These are phyloP conservation scores for Leucocoprinus birnbaumii DNA, from an alignment of 768 basidiomycete species.

Conservation along the genomic window DNA sequence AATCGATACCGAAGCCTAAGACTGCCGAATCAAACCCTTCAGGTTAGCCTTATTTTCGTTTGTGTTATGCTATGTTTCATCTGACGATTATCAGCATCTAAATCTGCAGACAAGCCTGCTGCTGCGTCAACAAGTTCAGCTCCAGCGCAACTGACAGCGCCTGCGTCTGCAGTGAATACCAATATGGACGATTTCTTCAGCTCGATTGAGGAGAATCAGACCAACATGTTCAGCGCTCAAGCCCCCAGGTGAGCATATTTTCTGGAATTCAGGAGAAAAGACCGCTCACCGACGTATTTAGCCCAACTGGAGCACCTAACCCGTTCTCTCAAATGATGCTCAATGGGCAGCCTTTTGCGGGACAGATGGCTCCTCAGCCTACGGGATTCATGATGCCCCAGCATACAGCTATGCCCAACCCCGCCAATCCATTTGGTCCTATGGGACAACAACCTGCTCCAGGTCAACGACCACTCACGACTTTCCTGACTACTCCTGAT, in stretches of 20 bases:
- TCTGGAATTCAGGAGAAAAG: slow-evolving; percentile 1
- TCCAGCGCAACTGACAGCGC: slow-evolving; percentile 10
- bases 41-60: neutral
- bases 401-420: slow-evolving; percentile 38
- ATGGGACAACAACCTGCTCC: slow-evolving; percentile 32
- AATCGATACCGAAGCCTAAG: slow-evolving; percentile 3
- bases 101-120: neutral
- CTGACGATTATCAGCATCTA: neutral
- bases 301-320: slow-evolving; percentile 60
- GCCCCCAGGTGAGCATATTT: slow-evolving; percentile 46
- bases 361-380: slow-evolving; percentile 47
- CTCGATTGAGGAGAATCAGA: slow-evolving; percentile 81
- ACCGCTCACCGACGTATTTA: slow-evolving; percentile 19
- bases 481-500: slow-evolving; percentile 48
- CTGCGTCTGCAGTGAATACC: slow-evolving; percentile 33
- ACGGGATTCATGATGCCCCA: slow-evolving; percentile 57
- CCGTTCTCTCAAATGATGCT: slow-evolving; percentile 71
- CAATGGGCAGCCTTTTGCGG: slow-evolving; percentile 45
- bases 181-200: slow-evolving; percentile 82
- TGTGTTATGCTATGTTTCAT: neutral
- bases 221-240: slow-evolving; percentile 66
- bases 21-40: neutral
- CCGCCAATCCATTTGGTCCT: slow-evolving; percentile 44
- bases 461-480: slow-evolving; percentile 49
- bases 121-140: neutral